Evolutionary conservation across 495 filamentous ascomycete species (phyloP).

Genomic region (Letharia columbiana): DNA sequence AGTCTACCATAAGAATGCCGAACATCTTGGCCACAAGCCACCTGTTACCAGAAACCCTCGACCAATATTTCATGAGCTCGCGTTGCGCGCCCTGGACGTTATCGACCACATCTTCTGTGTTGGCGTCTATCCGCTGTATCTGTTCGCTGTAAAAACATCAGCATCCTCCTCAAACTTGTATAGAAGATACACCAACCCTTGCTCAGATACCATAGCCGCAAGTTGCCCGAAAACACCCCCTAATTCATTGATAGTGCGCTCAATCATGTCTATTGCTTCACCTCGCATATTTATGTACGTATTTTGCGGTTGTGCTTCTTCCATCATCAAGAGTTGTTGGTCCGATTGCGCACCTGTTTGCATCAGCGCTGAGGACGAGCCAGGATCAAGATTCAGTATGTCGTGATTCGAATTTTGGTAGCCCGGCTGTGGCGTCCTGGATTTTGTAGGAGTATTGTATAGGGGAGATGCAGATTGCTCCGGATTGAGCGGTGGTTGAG

Average conservation of each 20-base stretch:
- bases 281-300: slow-evolving; percentile 87
- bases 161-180: slow-evolving; percentile 9
- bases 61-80: slow-evolving; percentile 93
- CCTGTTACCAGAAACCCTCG: slow-evolving; percentile 80
- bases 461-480: slow-evolving; percentile 66
- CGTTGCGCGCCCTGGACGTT: slow-evolving; percentile 94
- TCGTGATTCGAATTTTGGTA: slow-evolving; percentile 49
- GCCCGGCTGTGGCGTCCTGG: slow-evolving; percentile 51
- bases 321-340: slow-evolving; percentile 89
- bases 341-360: slow-evolving; percentile 52
- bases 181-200: slow-evolving; percentile 79
- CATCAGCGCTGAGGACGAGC: slow-evolving; percentile 45
- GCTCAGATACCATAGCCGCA: slow-evolving; percentile 95
- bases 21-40: slow-evolving; percentile 99
- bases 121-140: slow-evolving; percentile 73
- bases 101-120: slow-evolving; percentile 92
- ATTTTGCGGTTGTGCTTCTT: slow-evolving; percentile 78
- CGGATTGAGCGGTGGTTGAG: slow-evolving; percentile 52
- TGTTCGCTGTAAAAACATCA: slow-evolving; percentile 21
- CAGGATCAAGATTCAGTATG: slow-evolving; percentile 76
- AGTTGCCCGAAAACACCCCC: slow-evolving; percentile 95
- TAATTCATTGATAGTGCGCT: slow-evolving; percentile 87
- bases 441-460: slow-evolving; percentile 70
- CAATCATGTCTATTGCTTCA: slow-evolving; percentile 94
- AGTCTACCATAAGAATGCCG: slow-evolving; percentile 65